A percentile compares a stretch with the other conserved stretches of the same genome.
phyloP scores from a whole-genome alignment of 768 basidiomycete genomes.

The Pisolithus microcarpus region DNA sequence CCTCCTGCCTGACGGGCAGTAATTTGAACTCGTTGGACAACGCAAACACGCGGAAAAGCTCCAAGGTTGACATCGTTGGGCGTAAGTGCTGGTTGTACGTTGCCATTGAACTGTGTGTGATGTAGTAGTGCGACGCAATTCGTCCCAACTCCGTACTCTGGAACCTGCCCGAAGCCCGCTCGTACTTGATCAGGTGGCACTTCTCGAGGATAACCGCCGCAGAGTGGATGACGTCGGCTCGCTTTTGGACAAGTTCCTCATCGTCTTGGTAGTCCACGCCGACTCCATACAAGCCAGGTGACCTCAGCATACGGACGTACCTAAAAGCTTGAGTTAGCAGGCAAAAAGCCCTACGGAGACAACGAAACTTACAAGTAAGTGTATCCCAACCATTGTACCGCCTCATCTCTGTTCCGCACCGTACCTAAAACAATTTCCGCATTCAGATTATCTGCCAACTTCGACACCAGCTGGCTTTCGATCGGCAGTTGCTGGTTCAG shows the following conservation, averaged over 20 bases:
- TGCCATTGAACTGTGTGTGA: constrained; percentile 93
- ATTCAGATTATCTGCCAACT: constrained; percentile 91
- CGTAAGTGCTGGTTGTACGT: constrained; percentile 92
- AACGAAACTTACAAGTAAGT: constrained; percentile 72
- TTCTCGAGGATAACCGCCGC: constrained; percentile 93
- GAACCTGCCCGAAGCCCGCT: constrained; percentile 80
- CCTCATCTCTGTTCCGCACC: constrained; percentile 91
- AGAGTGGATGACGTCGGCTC: constrained; percentile 88
- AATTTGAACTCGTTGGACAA: constrained; percentile 94
- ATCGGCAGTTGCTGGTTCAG: constrained; percentile 98
- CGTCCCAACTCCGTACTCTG: constrained; percentile 89
- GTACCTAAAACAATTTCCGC: constrained; percentile 96
- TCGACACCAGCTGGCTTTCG: constrained; percentile 89
- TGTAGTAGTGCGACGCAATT: constrained; percentile 94
- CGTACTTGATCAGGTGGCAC: constrained; percentile 90
- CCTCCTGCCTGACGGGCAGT: constrained; percentile 67
- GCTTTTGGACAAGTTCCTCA: constrained; percentile 76
- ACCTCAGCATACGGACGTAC: constrained; percentile 91
- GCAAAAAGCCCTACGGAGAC: not conserved
- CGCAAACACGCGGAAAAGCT: constrained; percentile 93
- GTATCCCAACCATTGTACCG: constrained; percentile 95
- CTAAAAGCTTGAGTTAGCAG: constrained; percentile 31
- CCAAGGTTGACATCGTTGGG: constrained; percentile 79
- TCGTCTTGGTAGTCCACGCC: constrained; percentile 89
- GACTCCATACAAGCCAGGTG: constrained; percentile 82